phyloP scores from a whole-genome alignment of 164 flowering plant species.

The Macadamia integrifolia region DNA sequence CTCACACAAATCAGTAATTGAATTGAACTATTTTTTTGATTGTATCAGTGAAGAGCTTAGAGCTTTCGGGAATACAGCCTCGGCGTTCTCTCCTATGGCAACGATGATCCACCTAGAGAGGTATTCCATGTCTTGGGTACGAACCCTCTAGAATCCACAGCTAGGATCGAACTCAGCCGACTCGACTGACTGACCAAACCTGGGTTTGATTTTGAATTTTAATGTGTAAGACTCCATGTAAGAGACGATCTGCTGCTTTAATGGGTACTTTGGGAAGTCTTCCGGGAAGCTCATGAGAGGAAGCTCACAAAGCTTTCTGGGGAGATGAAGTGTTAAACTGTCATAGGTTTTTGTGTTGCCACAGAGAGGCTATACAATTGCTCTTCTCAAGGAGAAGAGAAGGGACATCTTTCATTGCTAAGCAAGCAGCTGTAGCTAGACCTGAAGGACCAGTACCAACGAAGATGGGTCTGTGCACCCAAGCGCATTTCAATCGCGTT shows the following conservation, averaged over 20 bases:
- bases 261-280: conserved; percentile 75
- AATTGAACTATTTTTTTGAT: too few relatives aligned
- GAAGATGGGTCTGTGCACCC: conserved; percentile 59
- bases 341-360: conserved; percentile 62
- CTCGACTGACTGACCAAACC: conserved; percentile 48
- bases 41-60: not conserved
- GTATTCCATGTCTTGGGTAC: conserved; percentile 46
- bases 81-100: conserved; percentile 92
- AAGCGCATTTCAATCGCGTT: conserved; percentile 13
- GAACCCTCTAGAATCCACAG: conserved; percentile 54
- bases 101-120: conserved; percentile 65
- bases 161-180: conserved; percentile 48
- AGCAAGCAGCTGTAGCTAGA: conserved; percentile 74
- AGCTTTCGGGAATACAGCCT: conserved; percentile 48
- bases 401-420: conserved; percentile 45
- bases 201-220: conserved; percentile 51
- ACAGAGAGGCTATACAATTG: conserved; percentile 75
- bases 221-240: conserved; percentile 82
- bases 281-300: conserved; percentile 67
- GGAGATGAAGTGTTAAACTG: conserved; percentile 77
- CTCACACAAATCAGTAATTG: too few relatives aligned
- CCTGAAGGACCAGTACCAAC: conserved; percentile 97
- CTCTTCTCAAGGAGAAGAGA: conserved; percentile 60
- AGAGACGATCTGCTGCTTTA: conserved; percentile 67
- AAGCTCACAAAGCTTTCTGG: conserved; percentile 74